Conservation (phyloP, 805 yeast genomes). For the Barnettozyma sp. region DNA sequence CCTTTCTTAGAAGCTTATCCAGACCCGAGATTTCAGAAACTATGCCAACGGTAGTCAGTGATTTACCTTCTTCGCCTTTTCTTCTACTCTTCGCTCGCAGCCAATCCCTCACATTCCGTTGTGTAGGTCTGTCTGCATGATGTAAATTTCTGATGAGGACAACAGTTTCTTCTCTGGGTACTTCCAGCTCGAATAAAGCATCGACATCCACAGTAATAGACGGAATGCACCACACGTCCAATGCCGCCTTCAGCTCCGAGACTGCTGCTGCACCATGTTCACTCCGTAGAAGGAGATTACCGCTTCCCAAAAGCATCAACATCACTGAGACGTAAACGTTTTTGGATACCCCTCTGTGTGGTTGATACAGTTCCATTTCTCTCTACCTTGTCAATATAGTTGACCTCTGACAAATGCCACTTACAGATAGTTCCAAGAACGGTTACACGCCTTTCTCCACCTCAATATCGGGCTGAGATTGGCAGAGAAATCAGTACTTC, state of each 20-base stretch:
- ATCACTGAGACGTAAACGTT: conserved; percentile 13
- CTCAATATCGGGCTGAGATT: no score
- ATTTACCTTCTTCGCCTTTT: no score
- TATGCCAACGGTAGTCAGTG: no score
- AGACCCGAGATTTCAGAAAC: no score
- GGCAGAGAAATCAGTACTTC: neutral
- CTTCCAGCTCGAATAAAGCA: neutral
- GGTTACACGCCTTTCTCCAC: no score
- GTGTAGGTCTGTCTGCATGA: neutral
- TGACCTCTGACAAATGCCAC: no score
- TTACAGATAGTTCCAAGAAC: no score
- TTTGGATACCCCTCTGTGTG: conserved; percentile 1
- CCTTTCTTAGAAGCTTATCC: conserved; percentile 15
- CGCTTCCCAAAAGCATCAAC: conserved; percentile 19
- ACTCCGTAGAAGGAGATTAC: conserved; percentile 21
- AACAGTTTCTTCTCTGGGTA: neutral
- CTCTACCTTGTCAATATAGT: no score
- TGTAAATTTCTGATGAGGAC: neutral
- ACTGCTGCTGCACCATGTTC: neutral
- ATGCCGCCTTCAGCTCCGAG: neutral
- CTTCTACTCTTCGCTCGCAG: neutral
- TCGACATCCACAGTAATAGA: neutral
- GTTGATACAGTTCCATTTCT: conserved; percentile 4
- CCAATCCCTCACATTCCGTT: conserved; percentile 2
- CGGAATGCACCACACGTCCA: neutral